Evolutionary conservation across 768 basidiomycete genomes (phyloP), one percentile per base, ranked within the genome.

Genomic region (Podaxis rugospora): DNA sequence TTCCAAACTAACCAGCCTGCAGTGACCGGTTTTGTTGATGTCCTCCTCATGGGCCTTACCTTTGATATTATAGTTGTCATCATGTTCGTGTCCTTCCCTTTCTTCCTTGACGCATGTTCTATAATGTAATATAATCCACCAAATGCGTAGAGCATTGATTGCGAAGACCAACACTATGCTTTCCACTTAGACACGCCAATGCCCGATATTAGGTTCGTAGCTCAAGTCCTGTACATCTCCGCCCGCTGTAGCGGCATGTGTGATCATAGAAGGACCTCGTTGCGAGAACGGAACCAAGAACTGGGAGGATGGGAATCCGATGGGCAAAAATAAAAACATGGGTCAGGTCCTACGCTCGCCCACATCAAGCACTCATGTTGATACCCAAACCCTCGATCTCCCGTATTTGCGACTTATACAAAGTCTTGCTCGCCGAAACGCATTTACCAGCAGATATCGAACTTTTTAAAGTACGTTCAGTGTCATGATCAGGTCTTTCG

Each of bases 1-100:
- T 18, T 16, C n/a, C 25, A 49, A 16, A 27, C 37, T 64, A 21
- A 59, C 39, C 16, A 13, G 16, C 44, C 51, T 44, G 3, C 64
- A 83, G 81, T 66, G 81, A 83, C 67, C 78, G 81, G 25, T 83
- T 84, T 63, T 83, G 81, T 71, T 84, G 66, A 76, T 57, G 51
- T 50, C 61, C 57, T 37, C 40, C 32, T 16, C 14, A 18, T 37
- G 25, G 23, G 4, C 4, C 37, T 10, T 13, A 6, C 36, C 23
- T 16, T 37, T 16, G 2, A 14, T 49, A 14, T 27, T 39, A 16
- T 18, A 5, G 21, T 27, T 25, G n/a, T 46, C 14, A 14, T 18
- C n/a, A 51, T 50, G 50, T 39, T 49, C 35, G 42, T 50, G 32
- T 42, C 27, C 18, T 57, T 13, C 13, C 25, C 44, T 40, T 9